These are phyloP conservation scores for Camellia sinensis DNA, from an alignment of 148 eudicot species.

Conservation along the genomic window DNA sequence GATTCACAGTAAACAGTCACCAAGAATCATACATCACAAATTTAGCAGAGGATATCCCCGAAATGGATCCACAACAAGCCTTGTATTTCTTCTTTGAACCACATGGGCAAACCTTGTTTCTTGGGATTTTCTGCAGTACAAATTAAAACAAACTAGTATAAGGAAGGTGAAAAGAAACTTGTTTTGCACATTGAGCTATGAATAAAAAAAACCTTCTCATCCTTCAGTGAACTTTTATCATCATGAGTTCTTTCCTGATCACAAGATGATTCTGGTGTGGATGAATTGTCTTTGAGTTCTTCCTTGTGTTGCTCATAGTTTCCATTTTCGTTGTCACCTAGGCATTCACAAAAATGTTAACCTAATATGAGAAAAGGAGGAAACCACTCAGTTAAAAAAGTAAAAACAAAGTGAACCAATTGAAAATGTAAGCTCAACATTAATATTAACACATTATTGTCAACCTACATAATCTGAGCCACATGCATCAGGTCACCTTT, in stretches of 20 bases:
- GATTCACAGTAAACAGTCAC: not conserved
- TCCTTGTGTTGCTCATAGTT: conserved; percentile 23
- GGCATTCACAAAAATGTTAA: conserved; percentile 7
- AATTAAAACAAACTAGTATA: not conserved
- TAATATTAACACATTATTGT: not conserved
- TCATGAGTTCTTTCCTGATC: conserved; percentile 27
- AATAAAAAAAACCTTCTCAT: conserved; percentile 53
- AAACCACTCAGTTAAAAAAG: not conserved
- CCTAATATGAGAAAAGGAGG: not conserved
- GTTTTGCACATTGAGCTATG: not conserved
- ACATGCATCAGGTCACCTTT: too few species aligned
- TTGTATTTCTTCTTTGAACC: conserved; percentile 94
- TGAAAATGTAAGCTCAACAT: not conserved
- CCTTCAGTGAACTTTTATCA: conserved; percentile 29
- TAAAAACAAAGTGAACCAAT: conserved; percentile 4
- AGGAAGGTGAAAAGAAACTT: not conserved
- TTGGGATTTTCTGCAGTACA: conserved; percentile 57
- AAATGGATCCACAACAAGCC: conserved; percentile 83
- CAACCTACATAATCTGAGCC: not conserved
- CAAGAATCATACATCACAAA: conserved; percentile 44
- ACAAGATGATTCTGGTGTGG: conserved; percentile 29
- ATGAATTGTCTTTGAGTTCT: conserved; percentile 17
- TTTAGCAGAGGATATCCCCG: conserved; percentile 50
- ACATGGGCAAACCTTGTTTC: conserved; percentile 84
- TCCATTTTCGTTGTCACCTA: conserved; percentile 31